Conservation (phyloP, 2,329 filamentous ascomycete species). For the Diaporthe caulivora region DNA sequence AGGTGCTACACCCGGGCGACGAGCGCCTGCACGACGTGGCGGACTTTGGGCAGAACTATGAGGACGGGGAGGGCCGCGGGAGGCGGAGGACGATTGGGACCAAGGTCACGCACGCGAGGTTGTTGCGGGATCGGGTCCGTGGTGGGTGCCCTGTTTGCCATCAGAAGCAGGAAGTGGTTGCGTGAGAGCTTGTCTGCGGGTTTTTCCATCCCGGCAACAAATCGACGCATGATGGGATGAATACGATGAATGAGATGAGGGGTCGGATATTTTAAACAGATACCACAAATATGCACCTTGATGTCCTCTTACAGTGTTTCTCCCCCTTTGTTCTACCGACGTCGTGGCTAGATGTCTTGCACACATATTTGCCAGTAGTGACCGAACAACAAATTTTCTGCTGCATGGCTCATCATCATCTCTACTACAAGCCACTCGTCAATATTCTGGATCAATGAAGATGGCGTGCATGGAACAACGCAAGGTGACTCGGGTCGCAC, state of each 20-base stretch:
- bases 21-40: conserved; percentile 54
- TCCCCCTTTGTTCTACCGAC: too few relatives aligned
- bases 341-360: too few relatives aligned
- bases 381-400: not conserved
- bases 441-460: not conserved
- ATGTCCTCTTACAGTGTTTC: not conserved
- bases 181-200: not conserved
- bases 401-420: not conserved
- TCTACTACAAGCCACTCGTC: not conserved
- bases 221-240: not conserved
- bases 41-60: conserved; percentile 59
- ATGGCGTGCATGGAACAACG: not conserved
- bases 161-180: conserved; percentile 47
- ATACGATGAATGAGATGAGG: not conserved
- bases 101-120: conserved; percentile 87
- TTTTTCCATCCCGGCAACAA: not conserved
- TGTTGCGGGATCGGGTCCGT: conserved; percentile 78
- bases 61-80: conserved; percentile 54
- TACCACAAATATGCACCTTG: conserved; percentile 32
- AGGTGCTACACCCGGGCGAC: conserved; percentile 60
- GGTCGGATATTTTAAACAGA: conserved; percentile 19
- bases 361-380: too few relatives aligned
- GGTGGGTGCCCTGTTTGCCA: conserved; percentile 74
- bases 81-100: conserved; percentile 78
- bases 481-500: not conserved